A percentile compares a stretch with the other conserved stretches of the same genome.
Evolutionary conservation across 176 grass and related monocot genomes (phyloP).

Genomic region (Cenchrus purpureus): DNA sequence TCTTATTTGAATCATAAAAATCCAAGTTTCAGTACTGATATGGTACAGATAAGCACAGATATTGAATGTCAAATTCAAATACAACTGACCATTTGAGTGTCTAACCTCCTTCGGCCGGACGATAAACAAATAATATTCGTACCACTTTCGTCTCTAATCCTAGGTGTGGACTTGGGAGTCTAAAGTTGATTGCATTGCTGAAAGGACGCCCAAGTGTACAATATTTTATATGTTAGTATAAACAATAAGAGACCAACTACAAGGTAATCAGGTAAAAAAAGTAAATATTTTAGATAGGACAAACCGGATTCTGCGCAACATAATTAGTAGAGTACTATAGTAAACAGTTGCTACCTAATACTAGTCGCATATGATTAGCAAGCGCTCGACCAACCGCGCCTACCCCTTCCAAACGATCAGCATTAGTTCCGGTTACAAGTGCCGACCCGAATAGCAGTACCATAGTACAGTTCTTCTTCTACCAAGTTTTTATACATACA

Average conservation of each 20-base stretch:
- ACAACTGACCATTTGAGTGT: no score
- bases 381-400: neutral
- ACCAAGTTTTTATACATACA: conserved; percentile 8
- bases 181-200: neutral
- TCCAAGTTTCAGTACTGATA: no score
- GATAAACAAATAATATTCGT: no score
- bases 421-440: neutral
- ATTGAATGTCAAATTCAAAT: no score
- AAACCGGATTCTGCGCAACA: neutral
- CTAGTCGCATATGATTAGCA: neutral
- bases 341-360: neutral
- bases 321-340: neutral
- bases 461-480: neutral
- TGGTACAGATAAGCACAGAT: no score
- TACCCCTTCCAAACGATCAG: neutral
- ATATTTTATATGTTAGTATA: neutral
- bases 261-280: neutral
- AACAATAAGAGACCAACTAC: neutral
- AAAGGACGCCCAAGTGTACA: neutral
- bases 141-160: neutral
- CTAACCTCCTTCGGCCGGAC: no score
- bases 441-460: neutral
- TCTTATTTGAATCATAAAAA: no score
- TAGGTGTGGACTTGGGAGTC: neutral
- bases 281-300: neutral